Base-by-base conservation (phyloP, 208 protist species). In the Acanthamoeba lenticulata region DNA sequence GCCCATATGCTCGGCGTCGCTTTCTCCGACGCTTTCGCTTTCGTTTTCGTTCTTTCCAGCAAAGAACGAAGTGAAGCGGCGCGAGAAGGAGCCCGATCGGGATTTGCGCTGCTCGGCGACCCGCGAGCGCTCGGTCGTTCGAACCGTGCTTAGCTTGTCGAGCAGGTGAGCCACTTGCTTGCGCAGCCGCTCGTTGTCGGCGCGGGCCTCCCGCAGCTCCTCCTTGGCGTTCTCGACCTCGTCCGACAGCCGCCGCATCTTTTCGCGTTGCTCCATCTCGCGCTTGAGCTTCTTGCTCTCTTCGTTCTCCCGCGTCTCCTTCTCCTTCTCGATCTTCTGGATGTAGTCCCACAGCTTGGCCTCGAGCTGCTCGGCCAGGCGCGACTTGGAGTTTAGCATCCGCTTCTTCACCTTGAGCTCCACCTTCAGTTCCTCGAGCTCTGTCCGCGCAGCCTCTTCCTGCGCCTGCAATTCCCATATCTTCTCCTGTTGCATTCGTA, bases 321-420 rank as follows among this genome's bases (percentile, higher is more conserved):
- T 86, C 77, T 86, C 77, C 77, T 86, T 47, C 29, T 86, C 77
- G 24, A 86, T 86, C 44, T 86, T 86, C 57, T 86, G 77, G 21
- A 86, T 86, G 45, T 86, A 86, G 44, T 86, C 77, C 77, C 77
- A 86, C 77, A 86, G 44, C 38, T 86, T 86, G 11, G 77, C 77
- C 77, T 86, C 77, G 27, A 86, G 77, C 27, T 86, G 77, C 34
- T 86, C 77, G 21, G 77, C 77, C 0, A 86, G 77, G 27, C 77
- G 38, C 4, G 77, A 42, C 15, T 86, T 86, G 44, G 77, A 86
- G 27, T 86, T 86, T 4, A 86, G 44, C 77, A 86, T 47, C 45
- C 77, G n/a, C 44, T 86, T 86, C 44, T 86, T 86, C 29, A 86
- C 77, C 77, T 86, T 86, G 7, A 86, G 77, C 24, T 86, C 77